Evolutionary conservation across 179 eudicot species (phyloP).

Genomic region (Vitellaria paradoxa): DNA sequence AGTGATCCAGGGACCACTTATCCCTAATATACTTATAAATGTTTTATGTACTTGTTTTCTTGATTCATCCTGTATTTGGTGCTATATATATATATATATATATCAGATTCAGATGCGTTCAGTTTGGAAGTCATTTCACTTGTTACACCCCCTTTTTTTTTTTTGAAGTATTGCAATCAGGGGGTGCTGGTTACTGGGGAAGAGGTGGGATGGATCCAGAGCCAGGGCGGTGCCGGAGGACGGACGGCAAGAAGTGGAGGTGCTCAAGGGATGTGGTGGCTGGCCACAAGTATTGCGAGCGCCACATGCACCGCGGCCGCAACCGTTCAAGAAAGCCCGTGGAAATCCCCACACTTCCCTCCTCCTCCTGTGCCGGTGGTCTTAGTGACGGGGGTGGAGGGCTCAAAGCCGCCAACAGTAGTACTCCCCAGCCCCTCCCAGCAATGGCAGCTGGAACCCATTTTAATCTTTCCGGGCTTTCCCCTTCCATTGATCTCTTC

Average conservation of each 20-base stretch:
- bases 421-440: too few species aligned
- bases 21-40: too few species aligned
- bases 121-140: too few species aligned
- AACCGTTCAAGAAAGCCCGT: slow-evolving; percentile 72
- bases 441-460: slow-evolving; percentile 19
- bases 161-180: slow-evolving; percentile 60
- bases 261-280: slow-evolving; percentile 90
- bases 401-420: slow-evolving; percentile 9
- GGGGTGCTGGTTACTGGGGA: slow-evolving; percentile 58
- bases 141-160: neutral
- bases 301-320: slow-evolving; percentile 49
- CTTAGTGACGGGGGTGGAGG: slow-evolving; percentile 15
- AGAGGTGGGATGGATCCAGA: slow-evolving; percentile 86
- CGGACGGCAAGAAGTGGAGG: slow-evolving; percentile 98
- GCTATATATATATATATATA: too few species aligned
- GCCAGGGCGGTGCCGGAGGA: slow-evolving; percentile 89
- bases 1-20: too few species aligned
- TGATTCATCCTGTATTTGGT: neutral
- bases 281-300: slow-evolving; percentile 72
- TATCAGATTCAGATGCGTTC: neutral
- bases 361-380: slow-evolving; percentile 24
- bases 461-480: slow-evolving; percentile 36
- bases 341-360: slow-evolving; percentile 45
- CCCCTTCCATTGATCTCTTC: slow-evolving; percentile 46
- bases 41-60: too few species aligned